Conservation (phyloP, 805 yeast species). For the Ogataea siamensis region DNA sequence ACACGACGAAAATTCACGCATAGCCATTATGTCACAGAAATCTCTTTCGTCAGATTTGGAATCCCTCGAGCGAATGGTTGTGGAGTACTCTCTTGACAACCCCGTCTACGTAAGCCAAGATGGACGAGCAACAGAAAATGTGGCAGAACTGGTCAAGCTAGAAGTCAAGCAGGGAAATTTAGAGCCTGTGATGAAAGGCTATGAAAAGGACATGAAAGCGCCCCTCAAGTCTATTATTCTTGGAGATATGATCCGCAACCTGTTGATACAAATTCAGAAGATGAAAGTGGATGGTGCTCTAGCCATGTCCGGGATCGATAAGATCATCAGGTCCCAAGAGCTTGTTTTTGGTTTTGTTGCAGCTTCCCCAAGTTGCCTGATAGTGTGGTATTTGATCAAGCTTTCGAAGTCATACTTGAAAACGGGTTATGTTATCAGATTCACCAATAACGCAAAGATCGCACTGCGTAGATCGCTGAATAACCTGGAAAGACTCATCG, state of each 20-base stretch:
- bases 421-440: slow-evolving; percentile 37
- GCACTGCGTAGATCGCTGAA: slow-evolving; percentile 47
- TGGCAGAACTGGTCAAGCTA: slow-evolving; percentile 34
- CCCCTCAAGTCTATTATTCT: slow-evolving; percentile 63
- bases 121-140: slow-evolving; percentile 19
- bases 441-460: slow-evolving; percentile 36
- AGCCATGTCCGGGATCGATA: slow-evolving; percentile 89
- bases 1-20: slow-evolving; percentile 71
- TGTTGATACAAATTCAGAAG: slow-evolving; percentile 91
- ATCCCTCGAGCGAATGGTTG: slow-evolving; percentile 84
- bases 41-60: slow-evolving; percentile 75
- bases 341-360: slow-evolving; percentile 92
- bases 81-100: slow-evolving; percentile 57
- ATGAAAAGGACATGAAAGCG: slow-evolving; percentile 68
- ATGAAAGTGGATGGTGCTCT: slow-evolving; percentile 92
- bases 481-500: slow-evolving; percentile 33
- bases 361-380: slow-evolving; percentile 72
- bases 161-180: slow-evolving; percentile 72
- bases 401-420: slow-evolving; percentile 31
- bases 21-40: slow-evolving; percentile 76
- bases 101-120: slow-evolving; percentile 14
- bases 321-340: slow-evolving; percentile 84
- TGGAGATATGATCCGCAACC: slow-evolving; percentile 73
- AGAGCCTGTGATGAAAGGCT: slow-evolving; percentile 73
- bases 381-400: slow-evolving; percentile 46